Conservation (phyloP, 2,329 filamentous ascomycete species). For the Penicillium polonicum region DNA sequence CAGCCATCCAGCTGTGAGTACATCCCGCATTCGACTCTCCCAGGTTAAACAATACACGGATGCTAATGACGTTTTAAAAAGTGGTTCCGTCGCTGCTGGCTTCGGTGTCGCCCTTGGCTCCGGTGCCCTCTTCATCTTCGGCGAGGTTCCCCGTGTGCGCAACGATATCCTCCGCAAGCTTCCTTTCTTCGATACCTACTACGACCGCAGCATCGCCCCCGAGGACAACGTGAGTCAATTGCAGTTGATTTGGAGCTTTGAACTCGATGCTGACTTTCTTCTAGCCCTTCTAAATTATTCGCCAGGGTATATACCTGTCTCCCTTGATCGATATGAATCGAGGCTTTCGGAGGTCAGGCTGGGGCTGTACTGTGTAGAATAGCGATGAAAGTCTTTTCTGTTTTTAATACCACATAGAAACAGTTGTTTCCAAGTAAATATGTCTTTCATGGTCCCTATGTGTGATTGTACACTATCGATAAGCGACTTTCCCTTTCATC, state of each 20-base stretch:
- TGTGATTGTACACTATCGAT: not conserved
- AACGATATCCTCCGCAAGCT: constrained; percentile 62
- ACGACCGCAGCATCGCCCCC: constrained; percentile 56
- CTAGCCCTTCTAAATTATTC: constrained; percentile 39
- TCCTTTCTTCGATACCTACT: constrained; percentile 58
- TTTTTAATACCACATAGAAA: constrained; percentile 41
- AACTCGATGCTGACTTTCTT: constrained; percentile 20
- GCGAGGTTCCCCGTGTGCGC: constrained; percentile 61
- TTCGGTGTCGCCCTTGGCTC: constrained; percentile 60
- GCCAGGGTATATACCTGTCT: constrained; percentile 14
- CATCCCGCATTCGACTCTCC: not conserved
- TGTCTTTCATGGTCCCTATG: not conserved
- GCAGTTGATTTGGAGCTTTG: not conserved
- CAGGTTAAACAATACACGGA: not conserved
- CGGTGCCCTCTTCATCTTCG: constrained; percentile 64
- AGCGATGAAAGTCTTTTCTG: constrained; percentile 30
- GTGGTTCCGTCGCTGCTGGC: constrained; percentile 49
- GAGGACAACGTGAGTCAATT: constrained; percentile 58
- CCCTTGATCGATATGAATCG: constrained; percentile 10
- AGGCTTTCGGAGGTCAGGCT: constrained; percentile 14
- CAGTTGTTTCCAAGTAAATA: constrained; percentile 14
- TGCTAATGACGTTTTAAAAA: constrained; percentile 27
- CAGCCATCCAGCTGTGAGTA: constrained; percentile 49
- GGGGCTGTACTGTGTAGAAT: constrained; percentile 38
- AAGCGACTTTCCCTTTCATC: too few relatives aligned